A percentile compares a stretch with the other conserved stretches of the same genome.
These are phyloP conservation scores for Colletotrichum graminicola DNA, from an alignment of 2,329 filamentous ascomycete genomes.

Conservation along the genomic window DNA sequence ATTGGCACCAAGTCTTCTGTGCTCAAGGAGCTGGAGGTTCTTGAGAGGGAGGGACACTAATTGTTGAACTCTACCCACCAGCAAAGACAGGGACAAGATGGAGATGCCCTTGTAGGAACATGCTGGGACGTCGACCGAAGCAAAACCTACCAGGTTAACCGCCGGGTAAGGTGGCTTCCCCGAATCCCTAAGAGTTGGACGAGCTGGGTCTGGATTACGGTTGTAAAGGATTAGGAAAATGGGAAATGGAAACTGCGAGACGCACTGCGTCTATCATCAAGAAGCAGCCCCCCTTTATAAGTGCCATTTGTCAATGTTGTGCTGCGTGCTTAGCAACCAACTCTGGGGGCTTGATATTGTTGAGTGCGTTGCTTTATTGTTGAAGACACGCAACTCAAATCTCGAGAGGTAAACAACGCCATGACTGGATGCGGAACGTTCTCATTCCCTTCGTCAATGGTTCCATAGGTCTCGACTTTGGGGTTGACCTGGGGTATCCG, in stretches of 20 bases:
- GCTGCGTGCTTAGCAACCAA: not conserved
- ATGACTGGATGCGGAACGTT: not conserved
- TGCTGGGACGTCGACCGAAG: not conserved
- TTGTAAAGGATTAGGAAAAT: constrained; percentile 19
- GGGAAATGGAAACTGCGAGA: constrained; percentile 12
- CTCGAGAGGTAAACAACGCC: not conserved
- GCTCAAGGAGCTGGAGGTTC: constrained; percentile 80
- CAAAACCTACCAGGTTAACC: not conserved
- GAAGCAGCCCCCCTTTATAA: not conserved
- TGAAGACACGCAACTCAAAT: not conserved
- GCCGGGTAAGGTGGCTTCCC: not conserved
- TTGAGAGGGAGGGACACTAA: constrained; percentile 52
- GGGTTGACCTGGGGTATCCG: constrained; percentile 6
- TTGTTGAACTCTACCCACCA: not conserved
- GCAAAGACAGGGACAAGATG: not conserved
- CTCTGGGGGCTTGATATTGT: no score
- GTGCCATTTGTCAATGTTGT: not conserved
- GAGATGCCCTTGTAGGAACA: not conserved
- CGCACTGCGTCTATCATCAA: constrained; percentile 7
- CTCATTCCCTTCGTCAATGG: not conserved
- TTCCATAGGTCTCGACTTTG: not conserved
- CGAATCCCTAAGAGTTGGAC: constrained; percentile 7
- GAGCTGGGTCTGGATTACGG: constrained; percentile 17
- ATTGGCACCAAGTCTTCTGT: constrained; percentile 90
- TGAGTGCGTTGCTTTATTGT: not conserved